Evolutionary conservation across 352 stramenopile genomes (phyloP), one percentile per base, ranked within the genome.

Genomic region (Elongisporangium undulatum): DNA sequence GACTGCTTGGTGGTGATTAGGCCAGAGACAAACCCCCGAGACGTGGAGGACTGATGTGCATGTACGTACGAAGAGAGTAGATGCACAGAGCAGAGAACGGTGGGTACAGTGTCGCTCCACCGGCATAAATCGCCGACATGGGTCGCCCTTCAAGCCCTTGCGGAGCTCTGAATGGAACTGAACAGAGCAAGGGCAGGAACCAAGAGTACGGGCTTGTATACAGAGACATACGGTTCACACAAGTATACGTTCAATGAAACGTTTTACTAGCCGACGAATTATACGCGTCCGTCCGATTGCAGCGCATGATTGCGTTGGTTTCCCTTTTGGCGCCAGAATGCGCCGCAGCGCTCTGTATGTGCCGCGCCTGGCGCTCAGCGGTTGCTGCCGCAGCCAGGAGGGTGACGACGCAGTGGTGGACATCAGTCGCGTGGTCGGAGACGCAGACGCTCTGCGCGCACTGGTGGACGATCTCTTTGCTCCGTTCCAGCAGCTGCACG

Each of bases 351-450:
- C 34, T 17, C 34, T 17, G 51, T 88, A 80, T 51, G 71, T 87
- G 62, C 68, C 71, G 22, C 74, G 55, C 4, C 61, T 85, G 45
- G 66, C 70, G 56, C 64, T 85, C n/a, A 72, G 70, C 19, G 61
- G 59, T 2, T 65, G 55, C 20, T 87, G 79, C 56, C 51, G 45
- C 17, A 68, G 68, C 10, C 50, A 69, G 19, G 71, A 66, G 21
- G 53, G 52, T 20, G 69, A 17, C 71, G 59, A 75, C 68, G 4
- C 64, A 58, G 55, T 65, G 67, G 61, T 85, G 45, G 76, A 88
- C 55, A 58, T 88, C 26, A 71, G 61, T 19, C 59, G 38, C 21
- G 54, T 87, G 2, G 48, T 90, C 15, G 61, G 58, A 5, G 69
- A 88, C 61, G 59, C 59, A 0, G 34, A 22, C 20, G 34, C 67